A percentile compares a stretch with the other conserved stretches of the same genome.
Conservation (phyloP, 257 asterid species). For the Striga asiatica region DNA sequence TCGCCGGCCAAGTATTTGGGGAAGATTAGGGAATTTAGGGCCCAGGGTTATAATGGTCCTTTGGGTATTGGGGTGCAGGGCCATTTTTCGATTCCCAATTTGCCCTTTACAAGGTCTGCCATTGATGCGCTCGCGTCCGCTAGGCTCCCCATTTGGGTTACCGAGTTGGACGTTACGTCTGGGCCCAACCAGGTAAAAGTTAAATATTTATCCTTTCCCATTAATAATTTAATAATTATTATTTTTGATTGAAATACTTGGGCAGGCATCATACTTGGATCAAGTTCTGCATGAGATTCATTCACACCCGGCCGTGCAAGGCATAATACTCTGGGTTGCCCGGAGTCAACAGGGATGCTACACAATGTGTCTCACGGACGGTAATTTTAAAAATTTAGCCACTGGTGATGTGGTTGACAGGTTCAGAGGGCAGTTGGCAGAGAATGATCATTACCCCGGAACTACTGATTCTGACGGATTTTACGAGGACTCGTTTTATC, state of each 20-base stretch:
- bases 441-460: not conserved
- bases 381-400: slow-evolving; percentile 30
- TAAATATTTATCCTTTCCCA: too few relatives aligned
- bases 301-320: slow-evolving; percentile 29
- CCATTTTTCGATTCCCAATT: slow-evolving; percentile 23
- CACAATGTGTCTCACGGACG: slow-evolving; percentile 45
- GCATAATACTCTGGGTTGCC: slow-evolving; percentile 38
- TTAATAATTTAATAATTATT: too few relatives aligned
- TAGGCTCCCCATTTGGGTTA: slow-evolving; percentile 56
- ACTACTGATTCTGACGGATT: slow-evolving; percentile 25
- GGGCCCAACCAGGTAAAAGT: slow-evolving; percentile 35
- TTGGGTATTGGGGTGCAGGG: slow-evolving; percentile 65
- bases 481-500: slow-evolving; percentile 25
- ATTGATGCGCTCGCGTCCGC: slow-evolving; percentile 49
- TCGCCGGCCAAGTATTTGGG: slow-evolving; percentile 36
- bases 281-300: slow-evolving; percentile 31
- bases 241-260: too few relatives aligned
- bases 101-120: slow-evolving; percentile 37
- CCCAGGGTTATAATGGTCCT: slow-evolving; percentile 43
- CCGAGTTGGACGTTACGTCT: slow-evolving; percentile 46
- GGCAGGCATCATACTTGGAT: slow-evolving; percentile 27
- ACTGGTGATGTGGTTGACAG: slow-evolving; percentile 42
- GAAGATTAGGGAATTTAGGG: slow-evolving; percentile 27
- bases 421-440: not conserved
- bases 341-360: slow-evolving; percentile 40